Percentiles rank a stretch among this genome's conserved stretches.
phyloP scores from a whole-genome alignment of 441 rosid species.

The Melianthus villosus region DNA sequence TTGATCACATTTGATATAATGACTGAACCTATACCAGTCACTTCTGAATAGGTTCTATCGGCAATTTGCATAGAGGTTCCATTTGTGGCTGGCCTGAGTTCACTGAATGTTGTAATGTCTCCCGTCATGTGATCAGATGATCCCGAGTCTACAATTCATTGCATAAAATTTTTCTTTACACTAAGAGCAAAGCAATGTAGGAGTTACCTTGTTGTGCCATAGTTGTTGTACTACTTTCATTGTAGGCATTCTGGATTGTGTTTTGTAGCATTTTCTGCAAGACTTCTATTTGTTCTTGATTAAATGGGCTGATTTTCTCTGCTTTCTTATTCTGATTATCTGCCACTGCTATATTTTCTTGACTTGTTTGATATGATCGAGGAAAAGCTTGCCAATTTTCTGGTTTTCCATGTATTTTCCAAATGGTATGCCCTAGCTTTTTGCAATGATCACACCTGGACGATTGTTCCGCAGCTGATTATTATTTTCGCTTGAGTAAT shows the following conservation, averaged over 20 bases:
- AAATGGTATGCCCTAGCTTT: neutral
- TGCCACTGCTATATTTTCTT: neutral
- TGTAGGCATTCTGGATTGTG: neutral
- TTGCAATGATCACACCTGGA: neutral
- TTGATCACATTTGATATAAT: neutral
- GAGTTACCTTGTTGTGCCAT: neutral
- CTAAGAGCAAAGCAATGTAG: neutral
- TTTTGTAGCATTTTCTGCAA: neutral
- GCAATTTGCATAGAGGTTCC: neutral
- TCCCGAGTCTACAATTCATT: neutral
- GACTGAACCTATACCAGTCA: neutral
- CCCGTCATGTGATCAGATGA: neutral
- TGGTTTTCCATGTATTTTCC: neutral
- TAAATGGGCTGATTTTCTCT: neutral
- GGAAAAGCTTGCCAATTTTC: neutral
- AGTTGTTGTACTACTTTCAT: neutral
- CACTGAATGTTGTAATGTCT: neutral
- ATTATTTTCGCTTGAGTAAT: neutral
- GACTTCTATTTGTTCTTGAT: neutral
- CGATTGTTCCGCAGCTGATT: too few relatives aligned
- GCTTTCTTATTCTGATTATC: neutral
- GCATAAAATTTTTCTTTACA: neutral
- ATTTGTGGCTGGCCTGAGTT: neutral
- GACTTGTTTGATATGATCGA: neutral
- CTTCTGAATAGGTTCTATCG: neutral